Percentiles rank a stretch among this genome's conserved stretches.
Evolutionary conservation across 257 asterid genomes (phyloP).

Genomic region (Dorcoceras hygrometricum): DNA sequence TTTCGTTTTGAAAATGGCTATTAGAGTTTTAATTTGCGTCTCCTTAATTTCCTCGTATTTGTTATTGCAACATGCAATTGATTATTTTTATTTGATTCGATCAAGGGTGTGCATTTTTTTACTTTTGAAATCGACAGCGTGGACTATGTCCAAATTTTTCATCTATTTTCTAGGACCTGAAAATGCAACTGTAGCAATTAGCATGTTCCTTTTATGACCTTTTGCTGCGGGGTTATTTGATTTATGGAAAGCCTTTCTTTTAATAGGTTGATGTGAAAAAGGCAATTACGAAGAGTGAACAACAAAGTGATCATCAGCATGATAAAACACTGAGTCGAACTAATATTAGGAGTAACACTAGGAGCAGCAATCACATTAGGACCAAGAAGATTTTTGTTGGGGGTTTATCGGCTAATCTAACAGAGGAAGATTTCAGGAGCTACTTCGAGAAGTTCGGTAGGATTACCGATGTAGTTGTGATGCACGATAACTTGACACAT

Average conservation of each 20-base stretch:
- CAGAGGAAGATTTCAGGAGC: constrained; percentile 71
- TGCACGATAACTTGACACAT: constrained; percentile 77
- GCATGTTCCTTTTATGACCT: background rate
- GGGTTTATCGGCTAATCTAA: constrained; percentile 77
- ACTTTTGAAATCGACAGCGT: background rate
- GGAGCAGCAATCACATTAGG: constrained; percentile 58
- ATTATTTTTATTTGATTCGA: background rate
- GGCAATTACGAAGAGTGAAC: constrained; percentile 87
- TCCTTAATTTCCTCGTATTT: background rate
- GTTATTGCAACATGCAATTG: background rate
- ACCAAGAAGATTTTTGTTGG: constrained; percentile 94
- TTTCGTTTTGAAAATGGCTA: background rate
- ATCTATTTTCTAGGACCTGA: background rate
- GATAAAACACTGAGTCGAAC: constrained; percentile 46
- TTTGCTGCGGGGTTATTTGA: constrained; percentile 8
- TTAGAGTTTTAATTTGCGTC: background rate
- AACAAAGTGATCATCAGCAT: constrained; percentile 46
- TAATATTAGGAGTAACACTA: constrained; percentile 40
- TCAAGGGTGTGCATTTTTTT: background rate
- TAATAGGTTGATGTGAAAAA: constrained; percentile 88
- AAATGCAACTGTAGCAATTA: background rate
- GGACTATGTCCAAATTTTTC: background rate
- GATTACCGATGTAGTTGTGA: constrained; percentile 85
- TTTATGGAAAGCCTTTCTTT: constrained; percentile 18
- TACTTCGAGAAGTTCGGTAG: constrained; percentile 83